Percentiles rank a stretch among this genome's conserved stretches.
Conservation (phyloP, 2,329 filamentous ascomycete genomes). For the Pseudogymnoascus sp. region DNA sequence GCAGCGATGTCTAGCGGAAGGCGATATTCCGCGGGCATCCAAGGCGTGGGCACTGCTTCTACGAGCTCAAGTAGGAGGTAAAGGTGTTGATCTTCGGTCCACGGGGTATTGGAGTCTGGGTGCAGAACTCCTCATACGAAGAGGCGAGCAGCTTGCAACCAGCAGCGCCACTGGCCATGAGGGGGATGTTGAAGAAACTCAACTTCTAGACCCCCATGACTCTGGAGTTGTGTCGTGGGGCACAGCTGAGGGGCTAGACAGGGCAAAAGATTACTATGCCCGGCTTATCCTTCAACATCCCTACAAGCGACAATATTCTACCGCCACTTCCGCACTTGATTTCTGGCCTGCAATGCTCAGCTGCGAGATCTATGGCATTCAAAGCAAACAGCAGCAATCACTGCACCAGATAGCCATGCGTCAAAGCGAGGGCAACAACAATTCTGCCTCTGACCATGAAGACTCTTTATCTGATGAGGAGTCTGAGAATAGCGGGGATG, state of each 20-base stretch:
- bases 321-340: slow-evolving; percentile 53
- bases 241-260: slow-evolving; percentile 42
- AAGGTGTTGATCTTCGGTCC: slow-evolving; percentile 57
- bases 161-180: background rate
- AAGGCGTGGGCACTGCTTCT: slow-evolving; percentile 68
- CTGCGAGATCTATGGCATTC: slow-evolving; percentile 69
- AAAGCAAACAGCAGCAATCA: slow-evolving; percentile 46
- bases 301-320: slow-evolving; percentile 48
- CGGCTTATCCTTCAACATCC: slow-evolving; percentile 69
- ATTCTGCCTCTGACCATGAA: slow-evolving; percentile 23
- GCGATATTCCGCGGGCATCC: slow-evolving; percentile 62
- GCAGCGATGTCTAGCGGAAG: slow-evolving; percentile 61
- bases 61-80: slow-evolving; percentile 47
- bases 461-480: slow-evolving; percentile 17
- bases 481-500: slow-evolving; percentile 19
- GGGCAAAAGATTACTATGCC: slow-evolving; percentile 64
- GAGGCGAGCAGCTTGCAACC: slow-evolving; percentile 17
- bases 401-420: slow-evolving; percentile 29
- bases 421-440: background rate
- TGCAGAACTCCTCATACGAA: slow-evolving; percentile 70
- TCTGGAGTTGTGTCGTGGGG: slow-evolving; percentile 26
- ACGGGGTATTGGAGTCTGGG: slow-evolving; percentile 73
- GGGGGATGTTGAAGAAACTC: background rate
- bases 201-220: background rate
- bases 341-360: slow-evolving; percentile 78